Evolutionary conservation across 2,329 filamentous ascomycete species (phyloP).

Genomic region (Exophiala oligosperma): DNA sequence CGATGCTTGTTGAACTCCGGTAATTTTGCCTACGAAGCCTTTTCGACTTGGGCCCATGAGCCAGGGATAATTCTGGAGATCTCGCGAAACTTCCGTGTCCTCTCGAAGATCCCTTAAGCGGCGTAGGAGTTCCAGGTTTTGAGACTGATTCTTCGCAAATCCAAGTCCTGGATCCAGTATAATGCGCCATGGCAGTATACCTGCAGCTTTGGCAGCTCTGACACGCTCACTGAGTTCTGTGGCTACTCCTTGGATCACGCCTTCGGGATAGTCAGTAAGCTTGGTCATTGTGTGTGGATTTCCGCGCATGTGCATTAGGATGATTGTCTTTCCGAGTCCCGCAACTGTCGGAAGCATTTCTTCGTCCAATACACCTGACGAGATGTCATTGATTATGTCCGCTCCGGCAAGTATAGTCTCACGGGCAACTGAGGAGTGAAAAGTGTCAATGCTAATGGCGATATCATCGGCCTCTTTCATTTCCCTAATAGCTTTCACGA

Average conservation of each 20-base stretch:
- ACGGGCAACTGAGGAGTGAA: slow-evolving; percentile 78
- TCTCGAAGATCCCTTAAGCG: slow-evolving; percentile 63
- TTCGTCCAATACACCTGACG: slow-evolving; percentile 74
- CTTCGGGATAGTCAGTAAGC: slow-evolving; percentile 67
- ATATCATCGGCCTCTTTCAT: slow-evolving; percentile 59
- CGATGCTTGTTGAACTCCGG: slow-evolving; percentile 68
- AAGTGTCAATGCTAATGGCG: slow-evolving; percentile 90
- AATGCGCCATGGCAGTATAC: slow-evolving; percentile 89
- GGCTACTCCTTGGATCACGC: slow-evolving; percentile 65
- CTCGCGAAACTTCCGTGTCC: slow-evolving; percentile 64
- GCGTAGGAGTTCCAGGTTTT: slow-evolving; percentile 80
- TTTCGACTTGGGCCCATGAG: slow-evolving; percentile 87
- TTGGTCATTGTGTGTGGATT: slow-evolving; percentile 77
- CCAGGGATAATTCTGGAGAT: slow-evolving; percentile 74
- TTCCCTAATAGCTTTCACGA: slow-evolving; percentile 68
- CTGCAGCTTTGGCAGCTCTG: slow-evolving; percentile 72
- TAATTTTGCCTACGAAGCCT: slow-evolving; percentile 80
- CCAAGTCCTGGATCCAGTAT: slow-evolving; percentile 92
- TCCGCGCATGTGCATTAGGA: slow-evolving; percentile 93
- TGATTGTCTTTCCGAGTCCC: slow-evolving; percentile 72
- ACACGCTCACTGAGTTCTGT: slow-evolving; percentile 70
- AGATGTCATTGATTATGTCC: slow-evolving; percentile 93
- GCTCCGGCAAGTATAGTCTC: slow-evolving; percentile 76
- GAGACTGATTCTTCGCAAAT: slow-evolving; percentile 79
- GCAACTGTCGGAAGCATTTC: slow-evolving; percentile 82